Evolutionary conservation across 768 basidiomycete species (phyloP).

Genomic region (Amylocystis lapponica): DNA sequence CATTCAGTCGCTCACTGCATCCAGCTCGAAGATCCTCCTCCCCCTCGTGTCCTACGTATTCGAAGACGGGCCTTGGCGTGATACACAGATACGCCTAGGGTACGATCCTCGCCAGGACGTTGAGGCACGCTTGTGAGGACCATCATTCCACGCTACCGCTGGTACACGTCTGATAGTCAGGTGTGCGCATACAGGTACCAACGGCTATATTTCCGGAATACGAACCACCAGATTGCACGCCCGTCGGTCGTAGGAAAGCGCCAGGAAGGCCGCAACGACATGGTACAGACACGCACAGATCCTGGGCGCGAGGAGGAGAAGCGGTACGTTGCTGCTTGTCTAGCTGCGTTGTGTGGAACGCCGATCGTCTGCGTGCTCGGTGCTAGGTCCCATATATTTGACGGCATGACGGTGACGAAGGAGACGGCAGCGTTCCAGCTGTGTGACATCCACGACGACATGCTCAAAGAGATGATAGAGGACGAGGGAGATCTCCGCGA

Average conservation of each 20-base stretch:
- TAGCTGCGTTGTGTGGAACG: neutral
- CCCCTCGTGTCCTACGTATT: constrained; percentile 85
- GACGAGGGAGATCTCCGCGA: constrained; percentile 64
- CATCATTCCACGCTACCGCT: neutral
- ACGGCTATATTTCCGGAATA: constrained; percentile 84
- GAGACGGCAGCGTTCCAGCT: constrained; percentile 94
- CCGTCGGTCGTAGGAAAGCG: constrained; percentile 71
- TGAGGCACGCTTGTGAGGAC: constrained; percentile 67
- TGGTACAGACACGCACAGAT: constrained; percentile 28
- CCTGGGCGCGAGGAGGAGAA: constrained; percentile 12
- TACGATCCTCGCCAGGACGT: constrained; percentile 84
- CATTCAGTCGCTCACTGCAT: neutral
- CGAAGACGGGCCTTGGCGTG: constrained; percentile 91
- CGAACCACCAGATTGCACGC: constrained; percentile 72
- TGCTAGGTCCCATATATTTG: constrained; percentile 72
- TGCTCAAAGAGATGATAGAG: constrained; percentile 77
- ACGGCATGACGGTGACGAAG: constrained; percentile 72
- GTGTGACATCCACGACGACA: constrained; percentile 84
- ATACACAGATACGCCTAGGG: constrained; percentile 77
- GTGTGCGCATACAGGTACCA: constrained; percentile 68
- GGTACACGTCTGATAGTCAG: neutral
- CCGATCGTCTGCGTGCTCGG: neutral
- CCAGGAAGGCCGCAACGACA: constrained; percentile 47
- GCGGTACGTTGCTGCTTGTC: constrained; percentile 3
- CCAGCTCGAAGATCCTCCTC: constrained; percentile 75